phyloP scores from a whole-genome alignment of 2,329 filamentous ascomycete species.

The Keithomyces neogunnii region DNA sequence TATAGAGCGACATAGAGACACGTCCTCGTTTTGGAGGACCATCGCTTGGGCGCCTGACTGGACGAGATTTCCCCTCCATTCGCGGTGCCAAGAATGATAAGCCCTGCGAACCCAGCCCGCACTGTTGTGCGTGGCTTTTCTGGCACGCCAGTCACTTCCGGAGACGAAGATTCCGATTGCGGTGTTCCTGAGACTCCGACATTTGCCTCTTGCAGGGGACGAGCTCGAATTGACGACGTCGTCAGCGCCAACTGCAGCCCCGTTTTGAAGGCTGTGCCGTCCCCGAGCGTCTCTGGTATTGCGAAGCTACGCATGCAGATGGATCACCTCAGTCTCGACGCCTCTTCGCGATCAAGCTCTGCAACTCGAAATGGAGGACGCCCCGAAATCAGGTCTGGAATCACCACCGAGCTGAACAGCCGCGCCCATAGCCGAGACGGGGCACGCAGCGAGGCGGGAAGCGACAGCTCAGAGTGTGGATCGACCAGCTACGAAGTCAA shows the following conservation, averaged over 20 bases:
- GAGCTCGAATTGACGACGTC: constrained; percentile 42
- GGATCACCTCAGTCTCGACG: constrained; percentile 64
- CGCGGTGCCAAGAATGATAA: constrained; percentile 30
- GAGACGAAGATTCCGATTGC: constrained; percentile 50
- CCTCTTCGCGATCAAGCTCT: constrained; percentile 44
- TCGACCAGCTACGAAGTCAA: constrained; percentile 77
- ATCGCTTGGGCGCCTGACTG: background rate
- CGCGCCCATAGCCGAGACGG: constrained; percentile 48
- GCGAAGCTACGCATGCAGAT: constrained; percentile 75
- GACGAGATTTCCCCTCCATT: background rate
- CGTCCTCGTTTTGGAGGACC: no score
- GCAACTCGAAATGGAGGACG: constrained; percentile 44
- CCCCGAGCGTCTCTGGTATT: constrained; percentile 61
- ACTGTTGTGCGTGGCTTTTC: constrained; percentile 50
- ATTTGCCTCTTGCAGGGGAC: constrained; percentile 29
- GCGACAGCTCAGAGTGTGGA: constrained; percentile 55
- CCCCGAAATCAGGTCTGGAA: constrained; percentile 18
- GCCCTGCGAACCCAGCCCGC: constrained; percentile 38
- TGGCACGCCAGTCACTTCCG: constrained; percentile 43
- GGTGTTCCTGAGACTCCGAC: constrained; percentile 29
- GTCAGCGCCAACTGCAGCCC: constrained; percentile 58
- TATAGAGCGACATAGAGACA: no score
- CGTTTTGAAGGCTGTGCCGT: constrained; percentile 40
- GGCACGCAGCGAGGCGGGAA: constrained; percentile 42
- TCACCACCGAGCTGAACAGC: constrained; percentile 49